Conservation (phyloP, 2,329 filamentous ascomycete genomes). For the Cryphonectria naterciae region DNA sequence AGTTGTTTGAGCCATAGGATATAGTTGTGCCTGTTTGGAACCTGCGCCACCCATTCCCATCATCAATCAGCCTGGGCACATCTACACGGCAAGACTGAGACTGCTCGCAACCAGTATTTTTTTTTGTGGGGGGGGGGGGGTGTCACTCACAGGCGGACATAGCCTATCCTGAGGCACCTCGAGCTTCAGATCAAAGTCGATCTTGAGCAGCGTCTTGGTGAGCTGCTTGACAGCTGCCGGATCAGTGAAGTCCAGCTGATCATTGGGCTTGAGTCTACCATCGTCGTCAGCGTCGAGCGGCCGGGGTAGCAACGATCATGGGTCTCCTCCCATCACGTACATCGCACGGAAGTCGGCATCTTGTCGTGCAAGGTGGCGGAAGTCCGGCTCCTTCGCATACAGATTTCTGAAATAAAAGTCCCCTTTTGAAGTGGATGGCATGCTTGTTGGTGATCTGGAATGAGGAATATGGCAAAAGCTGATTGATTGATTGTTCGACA, state of each 20-base stretch:
- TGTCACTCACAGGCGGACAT: slow-evolving; percentile 75
- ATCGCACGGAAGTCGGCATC: slow-evolving; percentile 48
- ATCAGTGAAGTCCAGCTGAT: slow-evolving; percentile 78
- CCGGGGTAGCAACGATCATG: neutral
- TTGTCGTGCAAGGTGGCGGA: slow-evolving; percentile 45
- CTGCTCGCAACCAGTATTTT: neutral
- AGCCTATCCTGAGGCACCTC: slow-evolving; percentile 77
- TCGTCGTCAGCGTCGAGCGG: slow-evolving; percentile 14
- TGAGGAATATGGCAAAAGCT: neutral
- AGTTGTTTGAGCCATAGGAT: slow-evolving; percentile 85
- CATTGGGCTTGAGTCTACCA: slow-evolving; percentile 41
- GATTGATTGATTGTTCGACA: neutral
- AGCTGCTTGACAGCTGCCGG: slow-evolving; percentile 77
- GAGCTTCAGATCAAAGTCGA: slow-evolving; percentile 74
- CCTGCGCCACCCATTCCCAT: slow-evolving; percentile 40
- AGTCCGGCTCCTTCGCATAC: slow-evolving; percentile 48
- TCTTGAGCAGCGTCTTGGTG: slow-evolving; percentile 75
- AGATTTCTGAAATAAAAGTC: slow-evolving; percentile 44
- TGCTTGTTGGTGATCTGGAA: slow-evolving; percentile 14
- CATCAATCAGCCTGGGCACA: slow-evolving; percentile 15
- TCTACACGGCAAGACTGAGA: neutral
- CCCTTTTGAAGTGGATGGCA: slow-evolving; percentile 21
- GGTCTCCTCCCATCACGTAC: slow-evolving; percentile 37
- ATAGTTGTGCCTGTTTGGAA: slow-evolving; percentile 79
- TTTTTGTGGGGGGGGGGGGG: no score